These are phyloP conservation scores for Alectoria sarmentosa DNA, from an alignment of 495 filamentous ascomycete genomes.

Conservation along the genomic window DNA sequence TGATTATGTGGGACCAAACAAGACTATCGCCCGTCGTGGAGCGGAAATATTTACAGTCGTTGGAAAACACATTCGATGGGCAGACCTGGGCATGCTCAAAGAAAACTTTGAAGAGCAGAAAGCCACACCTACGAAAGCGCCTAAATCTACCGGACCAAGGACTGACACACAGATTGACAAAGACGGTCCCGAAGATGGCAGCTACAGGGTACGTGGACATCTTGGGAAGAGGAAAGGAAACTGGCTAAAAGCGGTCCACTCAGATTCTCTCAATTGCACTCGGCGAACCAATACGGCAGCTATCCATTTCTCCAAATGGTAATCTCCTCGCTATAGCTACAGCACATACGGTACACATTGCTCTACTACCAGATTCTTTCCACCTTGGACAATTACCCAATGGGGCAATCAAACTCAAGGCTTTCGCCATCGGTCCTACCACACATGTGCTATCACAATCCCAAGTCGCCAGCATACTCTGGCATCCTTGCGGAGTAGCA, in stretches of 20 bases:
- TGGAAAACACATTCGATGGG: constrained; percentile 82
- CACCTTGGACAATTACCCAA: constrained; percentile 58
- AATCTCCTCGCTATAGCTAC: constrained; percentile 77
- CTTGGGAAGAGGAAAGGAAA: neutral
- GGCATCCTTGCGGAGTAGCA: constrained; percentile 78
- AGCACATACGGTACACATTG: constrained; percentile 75
- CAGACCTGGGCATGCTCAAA: constrained; percentile 66
- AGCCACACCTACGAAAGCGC: constrained; percentile 28
- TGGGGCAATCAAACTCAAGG: constrained; percentile 61
- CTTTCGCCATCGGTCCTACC: constrained; percentile 78
- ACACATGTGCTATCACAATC: constrained; percentile 79
- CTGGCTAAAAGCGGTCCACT: constrained; percentile 6
- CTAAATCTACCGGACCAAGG: constrained; percentile 4
- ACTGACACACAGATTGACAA: constrained; percentile 10
- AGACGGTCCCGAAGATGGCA: constrained; percentile 19
- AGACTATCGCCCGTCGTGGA: constrained; percentile 65
- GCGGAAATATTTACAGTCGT: constrained; percentile 78
- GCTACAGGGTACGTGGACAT: constrained; percentile 22
- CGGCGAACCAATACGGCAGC: constrained; percentile 67
- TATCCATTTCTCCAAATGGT: constrained; percentile 71
- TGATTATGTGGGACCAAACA: constrained; percentile 47
- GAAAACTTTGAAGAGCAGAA: constrained; percentile 55
- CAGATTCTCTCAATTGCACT: constrained; percentile 57
- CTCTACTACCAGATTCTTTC: constrained; percentile 66
- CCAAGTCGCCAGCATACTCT: constrained; percentile 66